These are phyloP conservation scores for Fusarium chuoi DNA, from an alignment of 2,329 filamentous ascomycete species.

Conservation along the genomic window DNA sequence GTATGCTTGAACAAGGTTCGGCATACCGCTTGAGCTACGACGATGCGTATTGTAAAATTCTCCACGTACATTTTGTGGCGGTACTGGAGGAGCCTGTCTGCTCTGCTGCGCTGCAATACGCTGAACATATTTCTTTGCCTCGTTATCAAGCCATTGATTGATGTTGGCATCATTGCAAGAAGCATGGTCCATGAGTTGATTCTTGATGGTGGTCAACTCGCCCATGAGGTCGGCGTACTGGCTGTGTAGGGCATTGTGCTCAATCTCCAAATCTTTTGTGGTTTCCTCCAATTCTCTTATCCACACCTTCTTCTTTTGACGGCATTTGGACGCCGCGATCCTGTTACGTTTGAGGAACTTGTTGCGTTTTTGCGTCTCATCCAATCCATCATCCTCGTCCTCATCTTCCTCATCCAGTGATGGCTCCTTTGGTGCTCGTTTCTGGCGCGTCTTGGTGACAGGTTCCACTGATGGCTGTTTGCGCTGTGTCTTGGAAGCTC, in stretches of 20 bases:
- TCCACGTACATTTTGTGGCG: not conserved
- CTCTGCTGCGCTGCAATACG: slow-evolving; percentile 21
- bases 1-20: not conserved
- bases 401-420: slow-evolving; percentile 24
- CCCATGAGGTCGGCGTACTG: slow-evolving; percentile 56
- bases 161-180: slow-evolving; percentile 64
- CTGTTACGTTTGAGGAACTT: slow-evolving; percentile 77
- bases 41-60: not conserved
- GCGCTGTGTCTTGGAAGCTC: not conserved
- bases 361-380: slow-evolving; percentile 57
- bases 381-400: slow-evolving; percentile 22
- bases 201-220: slow-evolving; percentile 61
- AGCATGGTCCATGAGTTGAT: slow-evolving; percentile 63
- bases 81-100: not conserved
- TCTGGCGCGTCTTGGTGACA: not conserved
- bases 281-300: slow-evolving; percentile 60
- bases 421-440: not conserved
- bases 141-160: slow-evolving; percentile 63
- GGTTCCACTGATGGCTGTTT: not conserved
- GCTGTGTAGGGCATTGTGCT: slow-evolving; percentile 55
- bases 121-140: slow-evolving; percentile 61
- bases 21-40: slow-evolving; percentile 19
- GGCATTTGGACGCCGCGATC: slow-evolving; percentile 77
- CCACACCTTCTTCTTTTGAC: slow-evolving; percentile 72
- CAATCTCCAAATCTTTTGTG: slow-evolving; percentile 56